Evolutionary conservation across 2,329 filamentous ascomycete genomes (phyloP), one percentile per base, ranked within the genome.

Genomic region (Stachybotrys chlorohalonatus): DNA sequence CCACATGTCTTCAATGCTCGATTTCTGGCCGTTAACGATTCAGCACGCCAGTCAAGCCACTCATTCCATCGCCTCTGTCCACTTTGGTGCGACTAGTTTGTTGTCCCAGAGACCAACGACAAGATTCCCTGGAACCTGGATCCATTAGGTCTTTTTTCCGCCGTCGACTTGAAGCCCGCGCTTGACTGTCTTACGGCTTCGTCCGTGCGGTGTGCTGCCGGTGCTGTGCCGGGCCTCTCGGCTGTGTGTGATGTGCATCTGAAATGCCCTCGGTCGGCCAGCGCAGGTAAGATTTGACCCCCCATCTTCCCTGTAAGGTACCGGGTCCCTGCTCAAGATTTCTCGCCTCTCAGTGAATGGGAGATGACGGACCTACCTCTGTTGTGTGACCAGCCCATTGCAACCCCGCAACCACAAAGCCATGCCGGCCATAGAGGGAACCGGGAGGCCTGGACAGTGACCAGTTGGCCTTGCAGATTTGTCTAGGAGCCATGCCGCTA

Each of bases 1-100:
- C 67, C 66, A 69, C 62, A 64, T 63, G 62, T 60, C 65, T 60
- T 57, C 52, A 51, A 36, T 31, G 52, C 52, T 47, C 53, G 31
- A 30, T 45, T 55, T 49, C 47, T 50, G 47, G 53, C 56, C 50
- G 50, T 52, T n/a, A 15, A 47, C 36, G 36, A 5, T 42, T 42
- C 36, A 42, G 36, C 8, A 13, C 36, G 24, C 36, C 36, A 5
- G 36, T 42, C 36, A 42, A 42, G 36, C 36, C 9, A 42, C 36
- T 42, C 36, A 2, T 42, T 42, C 13, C 13, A 9, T 13, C 13
- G 9, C 36, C 36, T 42, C 36, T 42, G 9, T 5, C 36, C 9
- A 9, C 13, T 42, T 5, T 42, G 24, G 2, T 24, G 24, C 24
- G 24, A 24, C 24, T 24, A 24, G 24, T 24, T 24, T 24, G 36